Base-by-base conservation (phyloP, 257 asterid species). In the Penstemon barbatus region DNA sequence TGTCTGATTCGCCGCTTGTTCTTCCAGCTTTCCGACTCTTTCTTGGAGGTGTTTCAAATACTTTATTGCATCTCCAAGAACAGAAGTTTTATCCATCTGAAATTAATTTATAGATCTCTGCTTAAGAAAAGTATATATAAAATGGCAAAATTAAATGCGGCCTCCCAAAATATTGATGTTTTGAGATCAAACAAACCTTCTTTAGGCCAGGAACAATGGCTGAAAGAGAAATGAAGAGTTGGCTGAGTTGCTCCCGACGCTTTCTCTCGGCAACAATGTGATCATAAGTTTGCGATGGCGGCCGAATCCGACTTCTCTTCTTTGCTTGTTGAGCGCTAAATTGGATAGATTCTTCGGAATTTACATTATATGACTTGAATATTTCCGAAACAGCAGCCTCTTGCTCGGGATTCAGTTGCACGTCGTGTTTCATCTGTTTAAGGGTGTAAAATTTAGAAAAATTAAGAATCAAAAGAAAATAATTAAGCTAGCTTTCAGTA, bases 21-120 rank as follows among this genome's bases (percentile, higher is more conserved):
- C 81, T 63, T 82, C 87, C 25, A 82, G 60, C 9, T 19, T 65
- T 18, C 74, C 73, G 61, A 68, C 82, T 46, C 71, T 44, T 33
- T 76, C 74, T 57, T 76, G 72, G 44, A 76, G 76, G 15, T 65
- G 39, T 44, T 71, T 71, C 65, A 67, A 43, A 57, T 66, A 74
- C 12, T 49, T 51, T 11, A 74, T 67, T 0, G 78, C 68, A 36
- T 80, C 81, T 10, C 79, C 87, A 15, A 82, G 64, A 11, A 71
- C 77, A 5, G 79, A 82, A 8, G 75, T 77, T 71, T 79, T 82
- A 57, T 77, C 83, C 77, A 72, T 74, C 83, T 79, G 71, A 0
- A 61, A 39, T 46, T 45, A 13, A 12, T 25, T 46, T 6, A 19
- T 56, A 18, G 6, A 41, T 61, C 36, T 15, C 6, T 5, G 18